These are phyloP conservation scores for Candida awuae DNA, from an alignment of 805 yeast genomes.

Conservation along the genomic window DNA sequence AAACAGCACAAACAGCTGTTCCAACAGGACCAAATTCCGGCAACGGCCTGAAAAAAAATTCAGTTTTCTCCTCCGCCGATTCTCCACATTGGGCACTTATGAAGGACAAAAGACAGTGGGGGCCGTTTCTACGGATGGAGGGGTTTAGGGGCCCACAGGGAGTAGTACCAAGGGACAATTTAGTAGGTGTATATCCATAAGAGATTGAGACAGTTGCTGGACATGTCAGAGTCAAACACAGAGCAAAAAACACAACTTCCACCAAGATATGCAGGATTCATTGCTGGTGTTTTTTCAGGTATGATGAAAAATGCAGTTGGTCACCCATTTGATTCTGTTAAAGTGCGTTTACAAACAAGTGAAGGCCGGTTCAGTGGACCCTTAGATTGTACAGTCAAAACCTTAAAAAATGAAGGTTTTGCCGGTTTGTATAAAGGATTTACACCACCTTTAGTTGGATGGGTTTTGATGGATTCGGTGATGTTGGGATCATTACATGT, in stretches of 20 bases:
- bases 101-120: too few species aligned
- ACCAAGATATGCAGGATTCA: constrained; percentile 61
- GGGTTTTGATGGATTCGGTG: constrained; percentile 90
- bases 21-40: too few species aligned
- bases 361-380: constrained; percentile 67
- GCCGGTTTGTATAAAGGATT: constrained; percentile 82
- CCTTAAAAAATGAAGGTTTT: constrained; percentile 66
- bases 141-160: too few species aligned
- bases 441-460: constrained; percentile 87
- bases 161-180: too few species aligned
- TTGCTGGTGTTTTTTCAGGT: constrained; percentile 86
- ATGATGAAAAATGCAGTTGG: constrained; percentile 84
- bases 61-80: too few species aligned
- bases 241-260: constrained; percentile 28
- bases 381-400: constrained; percentile 67
- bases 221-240: constrained; percentile 2
- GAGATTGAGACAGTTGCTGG: background rate
- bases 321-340: constrained; percentile 88
- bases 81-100: too few species aligned
- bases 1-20: too few species aligned
- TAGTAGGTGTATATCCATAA: too few species aligned
- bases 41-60: too few species aligned
- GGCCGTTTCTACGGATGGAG: too few species aligned
- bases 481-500: constrained; percentile 82
- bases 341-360: constrained; percentile 75